These are phyloP conservation scores for Microsporum audouinii DNA, from an alignment of 2,329 filamentous ascomycete species.

Conservation along the genomic window DNA sequence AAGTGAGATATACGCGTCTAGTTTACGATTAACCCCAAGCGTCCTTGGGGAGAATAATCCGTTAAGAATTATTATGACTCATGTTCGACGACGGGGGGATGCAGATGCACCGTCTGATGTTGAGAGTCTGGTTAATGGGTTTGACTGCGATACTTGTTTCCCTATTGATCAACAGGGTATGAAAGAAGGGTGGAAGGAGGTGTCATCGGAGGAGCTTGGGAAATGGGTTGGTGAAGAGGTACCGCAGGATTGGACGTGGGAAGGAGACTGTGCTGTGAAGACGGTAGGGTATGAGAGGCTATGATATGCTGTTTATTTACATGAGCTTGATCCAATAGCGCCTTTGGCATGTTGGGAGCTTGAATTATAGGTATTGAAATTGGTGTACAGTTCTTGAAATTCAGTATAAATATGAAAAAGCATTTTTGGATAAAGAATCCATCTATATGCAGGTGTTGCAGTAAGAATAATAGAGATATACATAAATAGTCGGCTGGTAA, in stretches of 20 bases:
- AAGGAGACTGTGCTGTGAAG: slow-evolving; percentile 40
- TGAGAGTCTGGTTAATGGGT: slow-evolving; percentile 18
- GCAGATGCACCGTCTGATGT: slow-evolving; percentile 8
- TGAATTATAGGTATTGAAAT: no score
- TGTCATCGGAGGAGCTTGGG: slow-evolving; percentile 24
- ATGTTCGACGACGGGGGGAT: slow-evolving; percentile 22
- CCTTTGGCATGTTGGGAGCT: no score
- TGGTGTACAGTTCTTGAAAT: background rate
- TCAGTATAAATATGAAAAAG: background rate
- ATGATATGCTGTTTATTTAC: slow-evolving; percentile 1
- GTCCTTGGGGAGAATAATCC: slow-evolving; percentile 16
- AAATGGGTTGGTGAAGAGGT: slow-evolving; percentile 36
- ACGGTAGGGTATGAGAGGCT: slow-evolving; percentile 36
- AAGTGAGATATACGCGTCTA: slow-evolving; percentile 67
- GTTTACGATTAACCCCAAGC: slow-evolving; percentile 37
- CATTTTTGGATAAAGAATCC: background rate
- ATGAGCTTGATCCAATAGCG: background rate
- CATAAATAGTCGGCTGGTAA: background rate
- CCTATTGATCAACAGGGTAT: slow-evolving; percentile 28
- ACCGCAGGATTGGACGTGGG: slow-evolving; percentile 34
- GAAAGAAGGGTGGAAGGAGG: slow-evolving; percentile 25
- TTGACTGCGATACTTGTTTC: slow-evolving; percentile 41
- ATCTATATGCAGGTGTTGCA: background rate
- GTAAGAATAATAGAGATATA: background rate
- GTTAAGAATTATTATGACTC: slow-evolving; percentile 32